A percentile compares a stretch with the other conserved stretches of the same genome.
phyloP scores from a whole-genome alignment of 768 basidiomycete species.

The Neoboletus brunneissimus region DNA sequence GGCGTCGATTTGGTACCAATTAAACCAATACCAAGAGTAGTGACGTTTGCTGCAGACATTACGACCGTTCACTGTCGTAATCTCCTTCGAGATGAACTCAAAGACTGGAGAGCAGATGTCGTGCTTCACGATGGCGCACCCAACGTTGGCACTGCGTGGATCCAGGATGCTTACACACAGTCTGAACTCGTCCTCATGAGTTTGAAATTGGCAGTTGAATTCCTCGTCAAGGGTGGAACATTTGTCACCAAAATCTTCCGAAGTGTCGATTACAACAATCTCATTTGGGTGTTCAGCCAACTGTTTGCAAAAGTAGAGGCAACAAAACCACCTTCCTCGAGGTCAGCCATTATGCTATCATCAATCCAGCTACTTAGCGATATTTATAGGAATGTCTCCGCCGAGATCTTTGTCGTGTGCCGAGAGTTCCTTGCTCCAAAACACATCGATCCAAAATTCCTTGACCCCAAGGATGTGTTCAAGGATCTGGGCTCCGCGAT shows the following conservation, averaged over 20 bases:
- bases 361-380: not conserved
- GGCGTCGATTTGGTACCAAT: slow-evolving; percentile 97
- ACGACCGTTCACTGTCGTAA: slow-evolving; percentile 89
- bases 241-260: slow-evolving; percentile 99
- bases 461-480: slow-evolving; percentile 97
- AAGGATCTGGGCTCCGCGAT: slow-evolving; percentile 69
- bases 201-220: slow-evolving; percentile 93
- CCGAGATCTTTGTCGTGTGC: slow-evolving; percentile 99
- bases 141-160: slow-evolving; percentile 99
- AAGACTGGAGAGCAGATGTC: slow-evolving; percentile 99
- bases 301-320: slow-evolving; percentile 96
- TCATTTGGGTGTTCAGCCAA: slow-evolving; percentile 98
- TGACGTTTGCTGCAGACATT: slow-evolving; percentile 92
- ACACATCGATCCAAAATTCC: slow-evolving; percentile 95
- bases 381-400: slow-evolving; percentile 83
- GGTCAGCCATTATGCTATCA: slow-evolving; percentile 45
- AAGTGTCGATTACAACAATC: slow-evolving; percentile 95
- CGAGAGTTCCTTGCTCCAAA: slow-evolving; percentile 92
- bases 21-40: slow-evolving; percentile 89
- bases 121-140: slow-evolving; percentile 99
- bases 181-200: slow-evolving; percentile 95
- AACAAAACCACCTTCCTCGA: slow-evolving; percentile 96
- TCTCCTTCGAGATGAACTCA: slow-evolving; percentile 80
- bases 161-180: slow-evolving; percentile 97
- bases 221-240: slow-evolving; percentile 87